Base-by-base conservation (phyloP, 2,329 filamentous ascomycete genomes). In the Arthrinium phaeospermum region DNA sequence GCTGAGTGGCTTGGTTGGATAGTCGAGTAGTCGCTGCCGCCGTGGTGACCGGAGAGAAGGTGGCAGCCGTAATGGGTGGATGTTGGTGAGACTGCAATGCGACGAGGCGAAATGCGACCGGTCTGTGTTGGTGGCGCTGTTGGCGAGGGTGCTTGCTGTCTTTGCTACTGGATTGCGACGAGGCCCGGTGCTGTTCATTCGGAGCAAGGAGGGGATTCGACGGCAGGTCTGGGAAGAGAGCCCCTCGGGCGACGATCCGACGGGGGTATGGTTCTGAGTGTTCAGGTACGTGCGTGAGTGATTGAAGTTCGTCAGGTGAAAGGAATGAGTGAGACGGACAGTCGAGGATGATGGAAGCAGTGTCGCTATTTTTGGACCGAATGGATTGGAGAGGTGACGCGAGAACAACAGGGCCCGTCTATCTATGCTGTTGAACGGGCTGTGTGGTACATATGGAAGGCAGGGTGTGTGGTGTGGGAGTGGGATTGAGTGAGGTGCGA, bases 281-380 rank as follows among this genome's bases (percentile, higher is more conserved):
- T n/a, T 16, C 57, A 41, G 19, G 34, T 64, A n/a, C 57, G 57
- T 64, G 34, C 30, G 57, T 64, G 57, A 64, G 34, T 61, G 53
- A 61, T 19, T 61, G 57, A 41, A 24, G 57, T 64, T 64, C 57
- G 57, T 41, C 57, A 64, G 57, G 57, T 41, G 57, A 64, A 64
- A 41, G 57, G 34, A 64, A n/a, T 14, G 57, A 37, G 57, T 64
- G 57, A 64, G 57, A 64, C 57, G 57, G 22, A 64, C n/a, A 41
- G 57, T 64, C 57, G 12, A 64, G 34, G 34, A 41, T 64, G 57
- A 64, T 64, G 57, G 57, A 64, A 41, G 19, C 57, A 41, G 57
- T 64, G 57, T 64, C 57, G 57, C 57, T 64, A 64, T 64, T 64
- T 64, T 64, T 64, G 57, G 57, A 64, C n/a, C 14, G 34, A 41